Conservation (phyloP, 108 stramenopile species). For the Craspedostauros australis region DNA sequence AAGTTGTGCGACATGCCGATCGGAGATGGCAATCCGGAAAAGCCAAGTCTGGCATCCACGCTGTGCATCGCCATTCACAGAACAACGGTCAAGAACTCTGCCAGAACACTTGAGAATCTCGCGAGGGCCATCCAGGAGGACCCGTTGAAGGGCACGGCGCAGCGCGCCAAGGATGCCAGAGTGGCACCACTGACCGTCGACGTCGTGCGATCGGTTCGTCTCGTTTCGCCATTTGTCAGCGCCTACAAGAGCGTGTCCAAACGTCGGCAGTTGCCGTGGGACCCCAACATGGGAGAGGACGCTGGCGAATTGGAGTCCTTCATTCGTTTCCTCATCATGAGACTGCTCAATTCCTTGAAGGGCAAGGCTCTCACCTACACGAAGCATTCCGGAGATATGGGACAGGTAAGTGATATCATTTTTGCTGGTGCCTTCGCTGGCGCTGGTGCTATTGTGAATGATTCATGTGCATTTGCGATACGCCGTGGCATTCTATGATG, state of each 20-base stretch:
- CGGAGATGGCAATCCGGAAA: slow-evolving; percentile 38
- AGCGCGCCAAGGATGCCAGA: slow-evolving; percentile 69
- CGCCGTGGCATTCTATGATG: no score
- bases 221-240: slow-evolving; percentile 74
- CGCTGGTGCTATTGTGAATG: neutral
- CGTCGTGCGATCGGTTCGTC: slow-evolving; percentile 72
- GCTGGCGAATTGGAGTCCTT: slow-evolving; percentile 79
- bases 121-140: slow-evolving; percentile 81
- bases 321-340: slow-evolving; percentile 73
- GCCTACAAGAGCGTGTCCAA: slow-evolving; percentile 83
- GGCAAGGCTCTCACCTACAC: slow-evolving; percentile 72
- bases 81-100: slow-evolving; percentile 80
- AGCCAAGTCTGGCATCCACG: slow-evolving; percentile 59
- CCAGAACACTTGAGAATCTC: slow-evolving; percentile 76
- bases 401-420: slow-evolving; percentile 1
- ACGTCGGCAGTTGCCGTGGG: slow-evolving; percentile 64
- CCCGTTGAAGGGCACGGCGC: slow-evolving; percentile 56
- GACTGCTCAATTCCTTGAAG: slow-evolving; percentile 59
- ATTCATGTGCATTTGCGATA: no score
- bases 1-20: slow-evolving; percentile 72
- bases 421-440: neutral
- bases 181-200: slow-evolving; percentile 67
- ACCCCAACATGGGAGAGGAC: slow-evolving; percentile 80
- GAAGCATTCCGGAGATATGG: slow-evolving; percentile 34
- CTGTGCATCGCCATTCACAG: slow-evolving; percentile 84